phyloP scores from a whole-genome alignment of 208 protist species.

The Angomonas ambiguus region DNA sequence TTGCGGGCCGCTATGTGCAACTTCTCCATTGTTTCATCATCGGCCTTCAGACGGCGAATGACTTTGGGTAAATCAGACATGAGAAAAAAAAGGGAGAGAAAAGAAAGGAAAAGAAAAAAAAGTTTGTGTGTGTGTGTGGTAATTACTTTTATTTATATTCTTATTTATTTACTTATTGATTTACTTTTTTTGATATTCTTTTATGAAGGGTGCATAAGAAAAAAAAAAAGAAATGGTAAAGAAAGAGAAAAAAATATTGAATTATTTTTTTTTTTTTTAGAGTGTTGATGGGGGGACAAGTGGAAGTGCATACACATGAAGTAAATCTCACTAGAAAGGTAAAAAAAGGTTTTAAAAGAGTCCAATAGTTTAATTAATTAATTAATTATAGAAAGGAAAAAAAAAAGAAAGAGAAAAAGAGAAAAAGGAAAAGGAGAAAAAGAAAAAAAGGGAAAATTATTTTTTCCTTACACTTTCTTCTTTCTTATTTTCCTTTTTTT shows the following conservation, averaged over 20 bases:
- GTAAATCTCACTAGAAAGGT: no score
- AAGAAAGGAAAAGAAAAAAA: not conserved
- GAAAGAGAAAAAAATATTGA: not conserved
- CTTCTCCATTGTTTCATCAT: conserved; percentile 90
- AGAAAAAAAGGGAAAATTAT: conserved; percentile 16
- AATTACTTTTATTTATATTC: no score
- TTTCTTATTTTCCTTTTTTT: not conserved
- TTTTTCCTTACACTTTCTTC: no score
- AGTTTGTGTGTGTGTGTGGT: not conserved
- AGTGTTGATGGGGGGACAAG: no score
- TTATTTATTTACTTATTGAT: no score
- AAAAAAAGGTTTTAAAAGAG: no score
- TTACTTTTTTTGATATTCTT: not conserved
- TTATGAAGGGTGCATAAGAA: not conserved
- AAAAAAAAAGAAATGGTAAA: conserved; percentile 7
- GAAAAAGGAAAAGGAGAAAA: not conserved
- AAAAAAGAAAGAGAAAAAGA: conserved; percentile 5
- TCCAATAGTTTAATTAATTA: not conserved
- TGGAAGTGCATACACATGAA: no score
- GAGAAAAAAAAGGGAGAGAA: not conserved
- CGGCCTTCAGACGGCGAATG: conserved; percentile 45
- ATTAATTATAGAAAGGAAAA: not conserved
- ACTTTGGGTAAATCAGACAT: conserved; percentile 72
- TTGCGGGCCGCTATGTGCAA: conserved; percentile 78
- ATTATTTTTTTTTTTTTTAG: conserved; percentile 6